These are phyloP conservation scores for Pyrenophora tritici-repentis DNA, from an alignment of 2,329 filamentous ascomycete genomes.

Conservation along the genomic window DNA sequence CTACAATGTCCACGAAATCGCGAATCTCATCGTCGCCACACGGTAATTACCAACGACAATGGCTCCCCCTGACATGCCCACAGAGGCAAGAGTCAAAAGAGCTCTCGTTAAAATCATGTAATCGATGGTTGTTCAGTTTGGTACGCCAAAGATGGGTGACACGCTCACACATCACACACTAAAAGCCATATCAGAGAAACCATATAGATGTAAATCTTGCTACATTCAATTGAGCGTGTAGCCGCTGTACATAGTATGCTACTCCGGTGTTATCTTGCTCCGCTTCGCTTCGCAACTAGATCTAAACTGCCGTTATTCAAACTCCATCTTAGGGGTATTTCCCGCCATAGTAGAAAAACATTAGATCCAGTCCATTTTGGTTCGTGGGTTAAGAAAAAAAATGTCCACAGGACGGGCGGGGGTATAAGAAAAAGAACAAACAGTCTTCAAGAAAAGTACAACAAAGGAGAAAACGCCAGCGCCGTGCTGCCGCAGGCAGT, in stretches of 20 bases:
- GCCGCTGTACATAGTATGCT: constrained; percentile 8
- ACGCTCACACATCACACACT: not conserved
- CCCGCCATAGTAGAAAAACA: constrained; percentile 23
- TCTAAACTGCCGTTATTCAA: constrained; percentile 7
- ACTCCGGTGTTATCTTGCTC: constrained; percentile 1
- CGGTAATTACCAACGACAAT: too few species aligned
- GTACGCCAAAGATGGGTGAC: too few species aligned
- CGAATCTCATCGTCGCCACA: too few species aligned
- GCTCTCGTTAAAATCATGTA: too few species aligned
- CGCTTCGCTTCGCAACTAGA: constrained; percentile 4
- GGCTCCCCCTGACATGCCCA: too few species aligned
- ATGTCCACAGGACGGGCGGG: constrained; percentile 36
- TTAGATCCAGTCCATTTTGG: constrained; percentile 38
- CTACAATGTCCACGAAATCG: too few species aligned
- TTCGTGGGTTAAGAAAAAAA: too few species aligned
- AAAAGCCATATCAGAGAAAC: not conserved
- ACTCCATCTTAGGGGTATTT: constrained; percentile 22
- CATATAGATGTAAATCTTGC: not conserved
- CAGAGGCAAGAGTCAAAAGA: too few species aligned
- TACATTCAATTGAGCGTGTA: not conserved
- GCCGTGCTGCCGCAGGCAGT: constrained; percentile 5
- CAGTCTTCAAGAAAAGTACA: constrained; percentile 6
- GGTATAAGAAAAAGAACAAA: constrained; percentile 15
- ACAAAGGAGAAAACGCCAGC: constrained; percentile 1
- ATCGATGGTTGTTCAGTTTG: too few species aligned